These are phyloP conservation scores for Sphagnum contortum DNA, from an alignment of 225 moss, liverwort and hornwort species.

Conservation along the genomic window DNA sequence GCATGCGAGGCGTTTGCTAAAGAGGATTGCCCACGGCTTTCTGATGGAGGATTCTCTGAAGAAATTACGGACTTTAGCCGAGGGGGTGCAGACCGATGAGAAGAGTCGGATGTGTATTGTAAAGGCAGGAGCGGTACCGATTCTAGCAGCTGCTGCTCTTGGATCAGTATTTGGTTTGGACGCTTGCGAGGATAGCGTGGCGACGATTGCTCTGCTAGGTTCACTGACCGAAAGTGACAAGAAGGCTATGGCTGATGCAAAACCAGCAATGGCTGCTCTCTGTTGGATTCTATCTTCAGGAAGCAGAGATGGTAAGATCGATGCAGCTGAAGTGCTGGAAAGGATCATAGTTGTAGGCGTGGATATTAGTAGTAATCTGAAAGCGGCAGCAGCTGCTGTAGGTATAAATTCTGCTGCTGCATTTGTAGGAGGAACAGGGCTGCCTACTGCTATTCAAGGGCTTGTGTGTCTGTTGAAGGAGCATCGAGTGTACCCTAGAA, in stretches of 20 bases:
- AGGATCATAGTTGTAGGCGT: slow-evolving; percentile 12
- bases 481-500: slow-evolving; percentile 12
- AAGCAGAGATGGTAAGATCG: slow-evolving; percentile 37
- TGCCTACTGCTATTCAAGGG: slow-evolving; percentile 20
- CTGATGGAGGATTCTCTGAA: slow-evolving; percentile 9
- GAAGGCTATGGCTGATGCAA: slow-evolving; percentile 13
- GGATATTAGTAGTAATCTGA: slow-evolving; percentile 6
- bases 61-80: slow-evolving; percentile 36
- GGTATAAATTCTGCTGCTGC: slow-evolving; percentile 15
- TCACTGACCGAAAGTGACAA: slow-evolving; percentile 26
- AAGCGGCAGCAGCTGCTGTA: background rate
- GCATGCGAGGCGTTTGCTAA: slow-evolving; percentile 30
- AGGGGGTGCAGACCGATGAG: slow-evolving; percentile 28
- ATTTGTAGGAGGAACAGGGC: slow-evolving; percentile 2
- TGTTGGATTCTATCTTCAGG: slow-evolving; percentile 40
- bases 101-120: slow-evolving; percentile 44
- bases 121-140: slow-evolving; percentile 37
- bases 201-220: slow-evolving; percentile 18
- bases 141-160: slow-evolving; percentile 24
- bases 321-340: slow-evolving; percentile 37
- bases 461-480: slow-evolving; percentile 43
- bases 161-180: slow-evolving; percentile 1
- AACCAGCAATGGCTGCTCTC: slow-evolving; percentile 29
- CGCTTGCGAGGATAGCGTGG: slow-evolving; percentile 37
- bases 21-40: slow-evolving; percentile 1